Conservation (phyloP, 768 basidiomycete species). For the Agrocybe chaxingu region DNA sequence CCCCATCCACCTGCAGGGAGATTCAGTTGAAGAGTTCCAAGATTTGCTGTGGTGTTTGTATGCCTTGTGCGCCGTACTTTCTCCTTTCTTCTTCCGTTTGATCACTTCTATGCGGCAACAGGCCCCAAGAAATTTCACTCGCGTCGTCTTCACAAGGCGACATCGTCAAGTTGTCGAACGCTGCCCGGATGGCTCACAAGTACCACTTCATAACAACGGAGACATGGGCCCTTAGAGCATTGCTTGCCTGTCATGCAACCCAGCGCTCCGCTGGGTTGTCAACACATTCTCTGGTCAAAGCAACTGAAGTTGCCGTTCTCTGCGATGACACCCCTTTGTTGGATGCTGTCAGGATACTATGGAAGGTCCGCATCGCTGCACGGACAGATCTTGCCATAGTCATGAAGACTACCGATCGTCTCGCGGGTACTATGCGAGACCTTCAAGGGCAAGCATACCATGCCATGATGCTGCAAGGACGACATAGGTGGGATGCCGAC, state of each 20-base stretch:
- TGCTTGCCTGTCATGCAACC: slow-evolving; percentile 13
- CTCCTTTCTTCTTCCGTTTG: slow-evolving; percentile 7
- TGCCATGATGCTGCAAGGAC: slow-evolving; percentile 49
- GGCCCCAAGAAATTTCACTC: slow-evolving; percentile 13
- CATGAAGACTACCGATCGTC: slow-evolving; percentile 44
- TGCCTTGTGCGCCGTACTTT: slow-evolving; percentile 39
- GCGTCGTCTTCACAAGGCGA: slow-evolving; percentile 25
- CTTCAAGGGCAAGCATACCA: slow-evolving; percentile 51
- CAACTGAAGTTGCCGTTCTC: slow-evolving; percentile 51
- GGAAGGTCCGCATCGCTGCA: slow-evolving; percentile 46
- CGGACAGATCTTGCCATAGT: slow-evolving; percentile 38
- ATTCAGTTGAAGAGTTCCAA: slow-evolving; percentile 46
- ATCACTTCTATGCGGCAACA: not conserved
- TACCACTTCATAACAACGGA: slow-evolving; percentile 53
- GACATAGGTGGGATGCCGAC: slow-evolving; percentile 46
- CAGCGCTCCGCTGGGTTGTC: slow-evolving; percentile 11
- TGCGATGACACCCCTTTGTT: slow-evolving; percentile 45
- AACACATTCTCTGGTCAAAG: slow-evolving; percentile 38
- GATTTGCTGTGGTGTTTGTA: slow-evolving; percentile 52
- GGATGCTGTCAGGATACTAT: slow-evolving; percentile 36
- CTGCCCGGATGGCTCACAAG: slow-evolving; percentile 53
- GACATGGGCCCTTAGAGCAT: slow-evolving; percentile 42
- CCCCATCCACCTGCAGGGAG: slow-evolving; percentile 47
- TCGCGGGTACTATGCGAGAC: slow-evolving; percentile 36
- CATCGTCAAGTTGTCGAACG: slow-evolving; percentile 39